Base-by-base conservation (phyloP, 352 stramenopile genomes). In the Globisporangium splendens region DNA sequence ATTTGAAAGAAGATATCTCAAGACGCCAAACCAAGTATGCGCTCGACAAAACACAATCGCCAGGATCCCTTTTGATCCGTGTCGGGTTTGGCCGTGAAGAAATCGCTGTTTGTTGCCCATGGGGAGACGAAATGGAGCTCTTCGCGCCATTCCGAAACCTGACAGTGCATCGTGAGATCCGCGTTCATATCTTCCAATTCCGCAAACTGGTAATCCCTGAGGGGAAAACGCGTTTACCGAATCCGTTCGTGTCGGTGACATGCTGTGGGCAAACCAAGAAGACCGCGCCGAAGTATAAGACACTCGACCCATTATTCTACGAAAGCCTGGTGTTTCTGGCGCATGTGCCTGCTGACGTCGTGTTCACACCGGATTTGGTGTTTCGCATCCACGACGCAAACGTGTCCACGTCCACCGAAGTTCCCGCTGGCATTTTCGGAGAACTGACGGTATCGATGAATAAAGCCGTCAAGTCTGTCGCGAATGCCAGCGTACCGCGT, bases 141-240 rank as follows among this genome's bases (percentile, higher is more conserved):
- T 89, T 88, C 33, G 39, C 54, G 3, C 70, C 75, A 0, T 86
- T 88, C 47, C 70, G 75, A 3, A 71, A 73, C 1, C 66, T 79
- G 22, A 60, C 64, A 20, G 70, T 92, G 17, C 55, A 88, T 55
- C 70, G 77, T 1, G 78, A 91, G 20, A 63, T 96, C 10, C 85
- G 87, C 8, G 76, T 96, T 0, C 79, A 97, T 54, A 33, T 97
- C 13, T 97, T 91, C 62, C 89, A 96, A 55, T 82, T 80, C 18
- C 72, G 84, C 15, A 71, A 79, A 33, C 56, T 90, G 0, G 58
- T 89, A 8, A 57, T 89, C 0, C 67, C 75, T 1, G 54, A 65
- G 1, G 79, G 73, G 1, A 68, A 69, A n/a, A 63, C 77, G n/a
- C 82, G 79, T 0, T 24, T 73, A 0, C 76, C 78, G 1, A 94